Base-by-base conservation (phyloP, 148 eudicot species). In the Rhododendron ferrugineum region DNA sequence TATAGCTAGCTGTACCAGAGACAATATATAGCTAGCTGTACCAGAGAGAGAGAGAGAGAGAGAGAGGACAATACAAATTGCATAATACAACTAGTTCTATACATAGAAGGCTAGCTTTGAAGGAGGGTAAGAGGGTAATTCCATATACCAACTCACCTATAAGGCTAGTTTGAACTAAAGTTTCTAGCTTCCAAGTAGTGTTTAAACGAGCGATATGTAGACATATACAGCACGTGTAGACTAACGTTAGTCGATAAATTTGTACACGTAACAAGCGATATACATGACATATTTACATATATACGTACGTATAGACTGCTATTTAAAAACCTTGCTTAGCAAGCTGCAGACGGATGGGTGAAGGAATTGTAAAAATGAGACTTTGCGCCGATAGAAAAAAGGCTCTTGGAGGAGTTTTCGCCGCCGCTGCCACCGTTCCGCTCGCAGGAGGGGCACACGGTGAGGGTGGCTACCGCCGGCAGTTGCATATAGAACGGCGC, bases 361-460 rank as follows among this genome's bases (percentile, higher is more conserved):
- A 83, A 78, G 86, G 85, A 78, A 60, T 42, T 68, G 36, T 40
- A 84, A 9, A 87, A 84, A 16, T 84, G 86, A 74, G 86, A 32
- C 10, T 74, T 80, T 13, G 78, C 3, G 30, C 22, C 23, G 0
- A 84, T 20, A 1, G 30, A 30, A 30, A 76, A 86, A 4, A 44
- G 72, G n/a, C 6, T 72, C 37, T 81, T 80, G 32, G 78, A 72
- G 2, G 88, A 22, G 49, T 28, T 77, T 60, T 85, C 78, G 0
- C 44, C 28, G 22, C 76, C 11, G 9, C 82, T 15, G 28, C 36
- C 32, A 28, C 26, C 42, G 16, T 89, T 46, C 68, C 77, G 85
- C 82, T 90, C 89, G 28, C 92, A 90, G 23, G 89, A 90, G 40
- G 92, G 92, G 87, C 92, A 89, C 87, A 89, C 76, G 85, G 87